Conservation (phyloP, 352 stramenopile species). For the Pythium plurisporium region DNA sequence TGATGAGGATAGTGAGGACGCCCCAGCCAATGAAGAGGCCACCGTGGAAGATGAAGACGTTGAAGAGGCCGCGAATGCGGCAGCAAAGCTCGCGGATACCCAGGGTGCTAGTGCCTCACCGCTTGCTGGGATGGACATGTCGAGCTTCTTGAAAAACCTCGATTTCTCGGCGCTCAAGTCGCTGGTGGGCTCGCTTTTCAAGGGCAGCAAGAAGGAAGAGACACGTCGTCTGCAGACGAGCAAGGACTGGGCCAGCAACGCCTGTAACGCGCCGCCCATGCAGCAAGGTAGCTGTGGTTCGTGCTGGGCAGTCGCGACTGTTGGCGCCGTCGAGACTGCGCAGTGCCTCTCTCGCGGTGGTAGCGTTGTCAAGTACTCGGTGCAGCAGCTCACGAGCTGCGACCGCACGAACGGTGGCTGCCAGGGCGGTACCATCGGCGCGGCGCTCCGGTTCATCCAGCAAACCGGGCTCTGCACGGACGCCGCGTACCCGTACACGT, state of each 20-base stretch:
- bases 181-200: background rate
- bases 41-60: conserved; percentile 1
- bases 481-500: conserved; percentile 47
- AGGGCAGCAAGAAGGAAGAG: background rate
- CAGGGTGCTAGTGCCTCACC: background rate
- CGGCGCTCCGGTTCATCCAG: conserved; percentile 14
- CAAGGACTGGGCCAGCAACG: conserved; percentile 14
- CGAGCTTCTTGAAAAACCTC: conserved; percentile 6
- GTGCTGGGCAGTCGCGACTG: conserved; percentile 42
- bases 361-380: conserved; percentile 19
- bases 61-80: background rate
- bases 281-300: conserved; percentile 41
- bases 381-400: conserved; percentile 20
- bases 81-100: background rate
- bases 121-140: background rate
- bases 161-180: conserved; percentile 4
- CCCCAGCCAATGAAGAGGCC: no score
- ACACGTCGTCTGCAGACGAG: background rate
- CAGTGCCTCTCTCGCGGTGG: conserved; percentile 21
- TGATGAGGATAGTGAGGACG: conserved; percentile 2
- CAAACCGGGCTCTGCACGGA: conserved; percentile 17
- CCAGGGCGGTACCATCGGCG: conserved; percentile 8
- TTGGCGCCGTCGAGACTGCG: conserved; percentile 24
- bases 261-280: conserved; percentile 18
- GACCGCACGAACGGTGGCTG: conserved; percentile 16